phyloP scores from a whole-genome alignment of 2,329 filamentous ascomycete species.

The Cytospora piceae region DNA sequence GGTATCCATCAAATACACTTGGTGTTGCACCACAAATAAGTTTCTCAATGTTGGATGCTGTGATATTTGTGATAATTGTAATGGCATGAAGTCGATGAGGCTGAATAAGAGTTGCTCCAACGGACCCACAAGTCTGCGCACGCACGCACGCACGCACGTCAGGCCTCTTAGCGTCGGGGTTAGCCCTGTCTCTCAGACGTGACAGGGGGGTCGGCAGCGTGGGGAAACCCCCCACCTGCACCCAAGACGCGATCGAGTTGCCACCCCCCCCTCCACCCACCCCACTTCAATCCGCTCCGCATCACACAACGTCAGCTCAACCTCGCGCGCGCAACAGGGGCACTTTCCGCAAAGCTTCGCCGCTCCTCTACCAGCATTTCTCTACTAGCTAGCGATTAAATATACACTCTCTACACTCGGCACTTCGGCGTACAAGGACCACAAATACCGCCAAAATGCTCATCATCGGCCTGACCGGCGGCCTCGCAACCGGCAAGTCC shows the following conservation, averaged over 20 bases:
- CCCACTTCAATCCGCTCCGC: not conserved
- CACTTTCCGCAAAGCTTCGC: no score
- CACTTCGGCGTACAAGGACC: not conserved
- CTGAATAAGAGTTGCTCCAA: conserved; percentile 7
- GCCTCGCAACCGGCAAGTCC: conserved; percentile 97
- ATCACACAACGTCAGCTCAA: conserved; percentile 5
- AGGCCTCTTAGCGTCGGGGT: conserved; percentile 8
- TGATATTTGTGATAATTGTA: not conserved
- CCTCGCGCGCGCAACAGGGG: not conserved
- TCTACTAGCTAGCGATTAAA: not conserved
- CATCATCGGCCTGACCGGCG: conserved; percentile 93
- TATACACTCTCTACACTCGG: not conserved
- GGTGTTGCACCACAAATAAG: not conserved
- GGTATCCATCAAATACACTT: not conserved
- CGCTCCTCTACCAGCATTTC: not conserved
- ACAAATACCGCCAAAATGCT: conserved; percentile 65
- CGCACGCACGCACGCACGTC: no score
- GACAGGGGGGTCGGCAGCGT: not conserved
- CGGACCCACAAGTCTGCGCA: conserved; percentile 5
- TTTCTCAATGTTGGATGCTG: not conserved
- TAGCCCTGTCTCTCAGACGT: not conserved
- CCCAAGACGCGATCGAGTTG: not conserved
- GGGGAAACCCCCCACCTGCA: not conserved
- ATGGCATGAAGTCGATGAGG: conserved; percentile 12
- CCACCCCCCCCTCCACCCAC: not conserved